Evolutionary conservation across 2,329 filamentous ascomycete genomes (phyloP), one percentile per base, ranked within the genome.

Genomic region (Plenodomus biglobosus): DNA sequence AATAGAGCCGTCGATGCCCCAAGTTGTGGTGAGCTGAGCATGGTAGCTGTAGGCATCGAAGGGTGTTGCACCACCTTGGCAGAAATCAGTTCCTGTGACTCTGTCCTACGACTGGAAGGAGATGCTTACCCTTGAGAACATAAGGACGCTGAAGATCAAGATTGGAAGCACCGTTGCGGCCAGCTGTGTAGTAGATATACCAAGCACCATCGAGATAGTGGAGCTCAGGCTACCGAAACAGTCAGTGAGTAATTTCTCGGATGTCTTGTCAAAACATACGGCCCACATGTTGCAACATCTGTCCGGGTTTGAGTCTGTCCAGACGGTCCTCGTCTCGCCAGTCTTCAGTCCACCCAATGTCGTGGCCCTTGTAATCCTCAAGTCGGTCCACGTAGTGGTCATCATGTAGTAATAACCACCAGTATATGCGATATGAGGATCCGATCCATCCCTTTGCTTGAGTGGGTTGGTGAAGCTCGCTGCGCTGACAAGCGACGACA

Each of bases 141-240:
- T 83, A 76, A 3, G 75, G 64, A 10, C 76, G 73, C 63, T 84
- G 81, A 1, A 73, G 72, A 24, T 76, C 76, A 1, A 82, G 66
- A 50, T 80, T 72, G 2, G 65, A 69, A 13, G 39, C 20, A 10
- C 45, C 41, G 1, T 64, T 62, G 19, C 70, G 71, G 0, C 80
- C 79, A 1, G 79, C 78, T 0, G 80, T 79, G 60, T 83, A 84
- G 66, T 83, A 84, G 34, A 84, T 75, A 47, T 80, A 83, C 80
- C 80, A 78, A 27, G 59, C 57, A 37, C 61, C 57, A 30, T 76
- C 72, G 7, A 82, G 59, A 46, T 76, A 77, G 56, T 82, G 80
- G 0, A 82, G 68, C 55, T 83, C 80, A 0, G 80, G 81, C 58
- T 59, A 24, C 8, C 35, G 13, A 32, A 37, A 4, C 18, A 10